Evolutionary conservation across 768 basidiomycete species (phyloP).

Genomic region (Terana coerulea): DNA sequence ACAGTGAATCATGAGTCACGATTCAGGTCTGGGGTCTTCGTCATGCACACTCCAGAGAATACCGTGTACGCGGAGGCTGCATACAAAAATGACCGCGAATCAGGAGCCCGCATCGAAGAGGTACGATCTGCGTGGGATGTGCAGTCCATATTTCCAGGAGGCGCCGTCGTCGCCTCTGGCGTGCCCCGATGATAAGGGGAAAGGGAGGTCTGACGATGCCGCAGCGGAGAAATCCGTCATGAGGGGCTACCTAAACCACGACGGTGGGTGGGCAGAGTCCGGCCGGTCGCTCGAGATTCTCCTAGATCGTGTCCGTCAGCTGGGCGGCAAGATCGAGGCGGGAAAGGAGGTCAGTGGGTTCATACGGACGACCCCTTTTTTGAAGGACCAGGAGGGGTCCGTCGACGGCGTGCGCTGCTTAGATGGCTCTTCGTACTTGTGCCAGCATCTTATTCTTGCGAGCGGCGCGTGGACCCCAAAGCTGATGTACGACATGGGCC

Average conservation of each 20-base stretch:
- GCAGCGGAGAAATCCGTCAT: too few species aligned
- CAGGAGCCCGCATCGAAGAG: conserved; percentile 48
- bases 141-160: conserved; percentile 44
- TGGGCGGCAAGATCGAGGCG: conserved; percentile 56
- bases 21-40: conserved; percentile 64
- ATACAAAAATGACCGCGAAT: conserved; percentile 57
- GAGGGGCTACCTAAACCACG: conserved; percentile 67
- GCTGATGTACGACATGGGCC: neutral
- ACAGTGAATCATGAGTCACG: neutral
- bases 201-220: neutral
- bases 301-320: conserved; percentile 48
- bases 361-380: neutral
- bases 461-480: conserved; percentile 81
- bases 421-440: conserved; percentile 52
- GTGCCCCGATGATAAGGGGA: neutral
- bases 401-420: conserved; percentile 54
- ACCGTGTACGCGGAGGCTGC: conserved; percentile 48
- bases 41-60: conserved; percentile 36
- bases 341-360: conserved; percentile 58
- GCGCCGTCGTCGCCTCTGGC: conserved; percentile 31
- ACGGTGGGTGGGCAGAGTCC: conserved; percentile 86
- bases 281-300: conserved; percentile 56
- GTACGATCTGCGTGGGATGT: conserved; percentile 38
- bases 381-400: conserved; percentile 34
- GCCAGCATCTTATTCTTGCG: conserved; percentile 65